These are phyloP conservation scores for Phellopilus nigrolimitatus DNA, from an alignment of 1,284 basidiomycete species.

Conservation along the genomic window DNA sequence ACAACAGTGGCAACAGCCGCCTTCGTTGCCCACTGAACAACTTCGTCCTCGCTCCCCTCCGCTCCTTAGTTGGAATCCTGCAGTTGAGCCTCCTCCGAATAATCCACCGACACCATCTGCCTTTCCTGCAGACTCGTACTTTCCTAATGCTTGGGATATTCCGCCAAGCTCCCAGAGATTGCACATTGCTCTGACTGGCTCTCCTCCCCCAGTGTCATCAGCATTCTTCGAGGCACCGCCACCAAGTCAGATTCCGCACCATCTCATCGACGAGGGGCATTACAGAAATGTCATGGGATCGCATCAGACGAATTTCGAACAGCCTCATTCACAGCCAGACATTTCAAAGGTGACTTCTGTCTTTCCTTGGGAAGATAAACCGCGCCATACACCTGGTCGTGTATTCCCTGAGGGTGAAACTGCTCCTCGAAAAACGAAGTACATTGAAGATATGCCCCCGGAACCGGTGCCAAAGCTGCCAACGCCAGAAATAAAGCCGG, in stretches of 20 bases:
- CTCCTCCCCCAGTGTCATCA: slow-evolving; percentile 32
- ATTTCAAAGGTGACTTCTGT: slow-evolving; percentile 67
- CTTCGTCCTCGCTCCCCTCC: slow-evolving; percentile 55
- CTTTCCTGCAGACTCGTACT: slow-evolving; percentile 67
- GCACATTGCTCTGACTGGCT: slow-evolving; percentile 25
- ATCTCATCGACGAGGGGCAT: slow-evolving; percentile 54
- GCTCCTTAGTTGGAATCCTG: slow-evolving; percentile 62
- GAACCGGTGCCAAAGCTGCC: slow-evolving; percentile 31
- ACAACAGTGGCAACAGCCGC: too few species aligned
- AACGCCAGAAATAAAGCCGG: slow-evolving; percentile 27
- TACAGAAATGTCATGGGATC: slow-evolving; percentile 56
- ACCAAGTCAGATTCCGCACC: slow-evolving; percentile 52
- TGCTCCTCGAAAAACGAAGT: slow-evolving; percentile 46
- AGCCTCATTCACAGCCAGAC: slow-evolving; percentile 49
- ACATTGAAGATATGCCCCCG: slow-evolving; percentile 36
- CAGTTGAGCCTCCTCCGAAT: slow-evolving; percentile 69
- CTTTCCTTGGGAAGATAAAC: slow-evolving; percentile 91
- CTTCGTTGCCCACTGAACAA: slow-evolving; percentile 11
- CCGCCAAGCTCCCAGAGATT: slow-evolving; percentile 37
- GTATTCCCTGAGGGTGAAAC: slow-evolving; percentile 72
- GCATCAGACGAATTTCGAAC: slow-evolving; percentile 24
- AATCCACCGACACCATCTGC: slow-evolving; percentile 43
- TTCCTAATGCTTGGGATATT: slow-evolving; percentile 70
- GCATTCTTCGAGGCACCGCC: slow-evolving; percentile 60
- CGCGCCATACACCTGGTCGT: slow-evolving; percentile 59